Base-by-base conservation (phyloP, 495 filamentous ascomycete genomes). In the Platismatia glauca region DNA sequence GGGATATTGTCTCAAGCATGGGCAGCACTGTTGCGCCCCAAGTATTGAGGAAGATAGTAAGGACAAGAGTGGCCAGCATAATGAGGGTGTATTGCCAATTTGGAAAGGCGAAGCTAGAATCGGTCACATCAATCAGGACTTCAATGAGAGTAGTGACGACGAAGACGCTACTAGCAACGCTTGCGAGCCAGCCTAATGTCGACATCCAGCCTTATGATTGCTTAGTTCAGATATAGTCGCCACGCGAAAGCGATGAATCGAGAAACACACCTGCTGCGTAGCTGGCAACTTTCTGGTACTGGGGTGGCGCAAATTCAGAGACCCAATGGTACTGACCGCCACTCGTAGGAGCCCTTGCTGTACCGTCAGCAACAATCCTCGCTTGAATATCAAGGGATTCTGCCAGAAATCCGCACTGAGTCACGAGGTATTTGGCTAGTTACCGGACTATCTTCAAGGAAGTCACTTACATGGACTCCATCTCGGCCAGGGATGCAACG, bases 181-280 rank as follows among this genome's bases (percentile, higher is more conserved):
- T 71, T 59, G 65, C 72, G 58, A 64, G 74, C 76, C 70, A 81
- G 58, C 77, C 77, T 64, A 70, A 71, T 48, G 64, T 78, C 27
- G 74, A 75, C 69, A 78, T 77, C 79, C 80, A 83, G 7, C 81
- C 73, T 48, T 65, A 55, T 24, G 68, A 59, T 12, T 57, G 29
- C 55, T 57, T 39, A 58, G 57, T 38, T 41, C 20, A 22, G 6
- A 12, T 24, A n/a, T 13, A 57, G 4, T 27, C n/a, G 31, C 2
- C 13, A 44, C 15, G 15, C 57, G 4, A 13, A 58, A 27, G 27
- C 12, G 15, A 3, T 3, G 4, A 53, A 37, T 43, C 8, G 63
- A 31, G 65, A 57, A 59, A 43, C 50, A 12, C 18, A 59, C 74
- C 74, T 35, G 72, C 71, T 44, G 74, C 52, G 59, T 77, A 79